A percentile compares a stretch with the other conserved stretches of the same genome.
Conservation (phyloP, 257 asterid genomes). For the Ilex asprella region DNA sequence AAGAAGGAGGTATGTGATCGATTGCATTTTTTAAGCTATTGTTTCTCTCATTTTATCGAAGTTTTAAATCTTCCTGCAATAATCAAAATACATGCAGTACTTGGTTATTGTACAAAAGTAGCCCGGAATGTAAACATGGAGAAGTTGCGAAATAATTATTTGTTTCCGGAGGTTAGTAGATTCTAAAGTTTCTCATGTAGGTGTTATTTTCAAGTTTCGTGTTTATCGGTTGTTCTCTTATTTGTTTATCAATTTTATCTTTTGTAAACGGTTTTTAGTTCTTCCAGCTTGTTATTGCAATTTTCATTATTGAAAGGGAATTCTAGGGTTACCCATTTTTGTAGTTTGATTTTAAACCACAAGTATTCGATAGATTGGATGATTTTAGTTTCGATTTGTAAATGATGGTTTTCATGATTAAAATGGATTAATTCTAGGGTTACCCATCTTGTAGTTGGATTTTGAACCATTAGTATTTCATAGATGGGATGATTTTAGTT, state of each 20-base stretch:
- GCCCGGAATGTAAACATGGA: constrained; percentile 67
- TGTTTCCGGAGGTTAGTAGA: constrained; percentile 76
- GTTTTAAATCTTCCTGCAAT: background rate
- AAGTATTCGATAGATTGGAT: no score
- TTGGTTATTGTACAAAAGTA: constrained; percentile 56
- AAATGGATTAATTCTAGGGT: no score
- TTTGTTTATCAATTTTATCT: background rate
- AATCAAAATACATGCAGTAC: constrained; percentile 25
- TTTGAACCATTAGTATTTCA: no score
- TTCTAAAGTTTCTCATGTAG: background rate
- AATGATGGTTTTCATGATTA: background rate
- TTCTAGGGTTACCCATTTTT: background rate
- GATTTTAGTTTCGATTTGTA: no score
- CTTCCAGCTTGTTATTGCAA: no score
- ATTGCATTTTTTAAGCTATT: constrained; percentile 1
- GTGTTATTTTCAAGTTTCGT: background rate
- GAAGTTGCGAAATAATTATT: constrained; percentile 61
- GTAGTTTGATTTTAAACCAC: no score
- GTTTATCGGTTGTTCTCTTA: background rate
- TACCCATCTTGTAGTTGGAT: no score
- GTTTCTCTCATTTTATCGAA: background rate
- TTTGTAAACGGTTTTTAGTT: background rate
- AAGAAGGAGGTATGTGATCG: background rate
- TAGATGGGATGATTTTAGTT: no score
- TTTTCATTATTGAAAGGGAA: background rate